phyloP scores from a whole-genome alignment of 768 basidiomycete species.

The Termitomyces sp. region DNA sequence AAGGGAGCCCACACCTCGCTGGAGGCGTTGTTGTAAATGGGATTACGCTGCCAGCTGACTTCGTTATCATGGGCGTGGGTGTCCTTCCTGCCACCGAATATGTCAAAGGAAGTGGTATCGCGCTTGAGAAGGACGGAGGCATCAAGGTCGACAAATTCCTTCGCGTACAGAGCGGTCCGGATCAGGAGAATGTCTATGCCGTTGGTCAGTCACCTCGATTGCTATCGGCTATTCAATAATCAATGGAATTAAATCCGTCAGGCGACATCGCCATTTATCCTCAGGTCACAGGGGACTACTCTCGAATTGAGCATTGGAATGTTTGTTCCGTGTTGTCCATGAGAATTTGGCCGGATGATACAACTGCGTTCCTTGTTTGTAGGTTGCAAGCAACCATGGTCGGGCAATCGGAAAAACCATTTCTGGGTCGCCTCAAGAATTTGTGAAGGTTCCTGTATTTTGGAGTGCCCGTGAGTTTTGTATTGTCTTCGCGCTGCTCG shows the following conservation, averaged over 20 bases:
- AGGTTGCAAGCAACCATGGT: slow-evolving; percentile 86
- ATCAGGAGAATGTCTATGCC: slow-evolving; percentile 57
- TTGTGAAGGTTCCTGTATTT: slow-evolving; percentile 78
- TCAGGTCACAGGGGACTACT: slow-evolving; percentile 45
- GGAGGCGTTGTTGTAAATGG: slow-evolving; percentile 64
- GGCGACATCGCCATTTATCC: slow-evolving; percentile 84
- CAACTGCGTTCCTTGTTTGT: not conserved
- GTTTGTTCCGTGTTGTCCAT: slow-evolving; percentile 29
- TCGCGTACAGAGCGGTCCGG: slow-evolving; percentile 41
- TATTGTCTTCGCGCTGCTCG: not conserved
- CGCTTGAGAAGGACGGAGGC: slow-evolving; percentile 71
- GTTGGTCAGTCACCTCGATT: slow-evolving; percentile 41
- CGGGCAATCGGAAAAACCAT: slow-evolving; percentile 80
- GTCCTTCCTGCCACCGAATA: slow-evolving; percentile 80
- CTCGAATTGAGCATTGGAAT: slow-evolving; percentile 90
- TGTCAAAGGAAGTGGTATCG: slow-evolving; percentile 64
- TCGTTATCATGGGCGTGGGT: slow-evolving; percentile 83
- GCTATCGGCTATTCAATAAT: not conserved
- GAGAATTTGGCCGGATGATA: too few relatives aligned
- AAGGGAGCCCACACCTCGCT: slow-evolving; percentile 48
- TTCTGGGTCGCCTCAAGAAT: slow-evolving; percentile 57
- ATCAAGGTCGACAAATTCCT: slow-evolving; percentile 74
- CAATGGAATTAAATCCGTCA: slow-evolving; percentile 14
- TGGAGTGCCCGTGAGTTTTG: slow-evolving; percentile 78
- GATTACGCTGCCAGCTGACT: slow-evolving; percentile 62